Base-by-base conservation (phyloP, 805 yeast species). In the Peterozyma xylosa region DNA sequence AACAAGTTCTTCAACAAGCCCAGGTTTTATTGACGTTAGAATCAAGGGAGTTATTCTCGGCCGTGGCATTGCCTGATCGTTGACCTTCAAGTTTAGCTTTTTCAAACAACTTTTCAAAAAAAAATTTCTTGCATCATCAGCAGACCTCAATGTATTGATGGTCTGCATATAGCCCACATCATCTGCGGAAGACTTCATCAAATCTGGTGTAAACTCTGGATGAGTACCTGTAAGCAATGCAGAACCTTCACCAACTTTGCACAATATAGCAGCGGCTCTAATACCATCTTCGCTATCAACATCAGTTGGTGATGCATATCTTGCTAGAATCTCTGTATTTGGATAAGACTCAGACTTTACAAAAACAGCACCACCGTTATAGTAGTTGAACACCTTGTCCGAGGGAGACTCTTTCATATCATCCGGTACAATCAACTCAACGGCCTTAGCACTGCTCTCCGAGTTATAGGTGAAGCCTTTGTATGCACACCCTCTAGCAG, bases 341-440 rank as follows among this genome's bases (percentile, higher is more conserved):
- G 67, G 61, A 52, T 66, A 75, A 40, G 68, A 66, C 2, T 76
- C 74, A 1, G 96, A 90, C 57, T 86, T 83, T 11, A 82, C 80
- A 64, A 93, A 91, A 11, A 84, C 72, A 2, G 86, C 83, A 30
- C 99, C 99, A 5, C 99, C 99, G 53, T 93, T 90, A 59, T 79
- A 85, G 59, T 88, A 91, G 40, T 64, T 55, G 48, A 57, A 29
- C 6, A 53, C 55, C 3, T 65, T 58, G 30, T 52, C 38, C n/a
- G 52, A 60, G 1, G 56, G 50, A 35, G 64, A 56, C 3, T 47
- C 61, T 33, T 56, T 51, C 1, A 63, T 54, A 45, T 70, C 66
- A 27, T 29, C 37, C 11, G 30, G 33, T 5, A 76, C 68, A 1
- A 54, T 49, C 39, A 86, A 50, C 6, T 49, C 57, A 0, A 75